Evolutionary conservation across 2,329 filamentous ascomycete species (phyloP), one percentile per base, ranked within the genome.

Genomic region (Fusarium siculi): DNA sequence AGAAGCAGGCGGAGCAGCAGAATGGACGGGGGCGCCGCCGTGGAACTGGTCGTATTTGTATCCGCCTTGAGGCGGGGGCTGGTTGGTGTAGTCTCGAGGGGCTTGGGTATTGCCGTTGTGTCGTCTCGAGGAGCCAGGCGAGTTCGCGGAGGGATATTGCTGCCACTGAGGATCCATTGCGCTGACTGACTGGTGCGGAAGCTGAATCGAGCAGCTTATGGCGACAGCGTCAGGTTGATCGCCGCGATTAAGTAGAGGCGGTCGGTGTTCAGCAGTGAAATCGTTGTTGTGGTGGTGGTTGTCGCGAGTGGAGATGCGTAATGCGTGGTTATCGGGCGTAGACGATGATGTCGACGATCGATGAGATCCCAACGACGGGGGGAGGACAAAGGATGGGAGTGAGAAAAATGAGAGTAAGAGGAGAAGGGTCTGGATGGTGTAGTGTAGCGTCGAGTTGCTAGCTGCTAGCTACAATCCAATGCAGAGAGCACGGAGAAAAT

Each of bases 21-120:
- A 67, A 62, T 77, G 76, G 60, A 79, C 82, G 62, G 84, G 71
- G 63, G 78, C 75, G 64, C 77, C 78, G 70, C 77, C 83, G 80
- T 91, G 90, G 80, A 92, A 93, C 78, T 90, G 87, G 76, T 93
- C 90, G 81, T 93, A 93, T 75, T 90, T 90, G 83, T 90, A 93
- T 79, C 86, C 87, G 73, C 87, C 85, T 54, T 89, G 87, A 67
- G 88, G 73, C 63, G 75, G 72, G 65, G 77, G 66, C 66, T 76
- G 81, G 70, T 74, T 77, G 50, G 84, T 79, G 80, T 87, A 87
- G 76, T 88, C 84, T 78, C 84, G 81, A 70, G 86, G 82, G 75
- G 85, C 84, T 73, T 87, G 83, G 65, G 74, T 71, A 72, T 68
- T 81, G 75, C 87, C 86, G 82, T 89, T 91, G 82, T 91, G 92